A percentile compares a stretch with the other conserved stretches of the same genome.
Conservation (phyloP, 2,329 filamentous ascomycete species). For the Pseudocercospora pini-densiflorae region DNA sequence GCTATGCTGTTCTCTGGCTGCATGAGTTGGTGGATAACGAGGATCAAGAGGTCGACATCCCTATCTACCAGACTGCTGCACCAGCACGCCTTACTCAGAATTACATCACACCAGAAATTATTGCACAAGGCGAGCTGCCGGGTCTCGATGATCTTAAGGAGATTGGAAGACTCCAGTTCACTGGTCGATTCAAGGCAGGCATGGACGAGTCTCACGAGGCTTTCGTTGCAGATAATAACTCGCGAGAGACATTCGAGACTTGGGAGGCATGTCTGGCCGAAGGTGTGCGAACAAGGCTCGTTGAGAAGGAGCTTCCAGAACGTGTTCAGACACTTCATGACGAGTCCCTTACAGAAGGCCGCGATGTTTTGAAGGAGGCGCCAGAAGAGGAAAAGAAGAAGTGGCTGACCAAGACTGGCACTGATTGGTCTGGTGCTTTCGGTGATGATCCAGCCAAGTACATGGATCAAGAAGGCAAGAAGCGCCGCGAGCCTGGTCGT, state of each 20-base stretch:
- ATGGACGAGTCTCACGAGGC: constrained; percentile 83
- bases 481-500: constrained; percentile 60
- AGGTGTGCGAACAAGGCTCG: constrained; percentile 74
- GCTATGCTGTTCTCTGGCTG: constrained; percentile 84
- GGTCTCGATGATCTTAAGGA: constrained; percentile 78
- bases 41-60: constrained; percentile 77
- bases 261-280: constrained; percentile 93
- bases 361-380: constrained; percentile 77
- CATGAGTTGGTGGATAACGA: constrained; percentile 83
- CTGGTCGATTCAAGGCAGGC: constrained; percentile 82
- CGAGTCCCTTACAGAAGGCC: constrained; percentile 74
- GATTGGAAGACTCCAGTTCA: constrained; percentile 80
- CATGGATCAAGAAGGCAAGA: constrained; percentile 57
- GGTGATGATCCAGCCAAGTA: constrained; percentile 72
- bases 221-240: constrained; percentile 86
- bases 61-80: constrained; percentile 84
- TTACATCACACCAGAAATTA: constrained; percentile 84
- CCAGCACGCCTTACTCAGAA: constrained; percentile 82
- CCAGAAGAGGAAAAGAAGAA: constrained; percentile 72
- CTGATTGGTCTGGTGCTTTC: constrained; percentile 87
- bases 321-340: constrained; percentile 78
- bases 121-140: constrained; percentile 61
- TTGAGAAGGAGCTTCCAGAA: constrained; percentile 74
- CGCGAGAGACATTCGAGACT: constrained; percentile 88
- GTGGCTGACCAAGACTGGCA: constrained; percentile 80